Conservation (phyloP, 768 basidiomycete genomes). For the Coprinopsis marcescibilis region DNA sequence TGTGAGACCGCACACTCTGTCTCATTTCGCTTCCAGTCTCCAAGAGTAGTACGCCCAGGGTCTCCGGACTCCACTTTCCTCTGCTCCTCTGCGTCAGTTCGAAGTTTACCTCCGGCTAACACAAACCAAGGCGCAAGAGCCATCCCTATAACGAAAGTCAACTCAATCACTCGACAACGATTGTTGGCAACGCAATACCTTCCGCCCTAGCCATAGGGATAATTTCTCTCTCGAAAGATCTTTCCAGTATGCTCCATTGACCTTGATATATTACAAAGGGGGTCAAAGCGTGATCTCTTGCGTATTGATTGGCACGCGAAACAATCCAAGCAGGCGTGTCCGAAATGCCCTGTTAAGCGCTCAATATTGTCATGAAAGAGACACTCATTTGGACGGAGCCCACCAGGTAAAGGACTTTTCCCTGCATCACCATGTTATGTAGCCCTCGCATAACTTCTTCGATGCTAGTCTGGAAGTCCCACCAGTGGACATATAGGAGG, state of each 20-base stretch:
- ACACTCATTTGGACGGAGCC: slow-evolving; percentile 13
- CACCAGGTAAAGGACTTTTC: slow-evolving; percentile 47
- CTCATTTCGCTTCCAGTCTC: slow-evolving; percentile 41
- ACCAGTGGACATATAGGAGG: slow-evolving; percentile 41
- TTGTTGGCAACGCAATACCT: slow-evolving; percentile 23
- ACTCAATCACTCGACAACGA: slow-evolving; percentile 5
- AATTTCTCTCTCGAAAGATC: slow-evolving; percentile 50
- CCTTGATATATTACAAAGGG: slow-evolving; percentile 55
- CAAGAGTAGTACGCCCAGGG: slow-evolving; percentile 27
- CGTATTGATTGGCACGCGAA: slow-evolving; percentile 43
- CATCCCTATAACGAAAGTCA: slow-evolving; percentile 24
- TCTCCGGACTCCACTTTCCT: slow-evolving; percentile 25
- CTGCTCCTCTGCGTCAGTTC: slow-evolving; percentile 42
- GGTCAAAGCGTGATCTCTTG: slow-evolving; percentile 39
- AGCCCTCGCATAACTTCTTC: slow-evolving; percentile 54
- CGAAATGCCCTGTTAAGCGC: slow-evolving; percentile 26
- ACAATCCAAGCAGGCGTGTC: slow-evolving; percentile 48
- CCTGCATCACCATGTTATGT: slow-evolving; percentile 42
- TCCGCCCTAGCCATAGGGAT: slow-evolving; percentile 38
- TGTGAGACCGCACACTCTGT: slow-evolving; percentile 34
- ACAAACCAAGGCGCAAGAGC: slow-evolving; percentile 29
- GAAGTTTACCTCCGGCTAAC: slow-evolving; percentile 36
- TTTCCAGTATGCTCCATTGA: slow-evolving; percentile 34
- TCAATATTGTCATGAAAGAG: background rate
- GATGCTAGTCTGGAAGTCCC: slow-evolving; percentile 48